Base-by-base conservation (phyloP, 306 rosid genomes). In the Coriaria nepalensis region DNA sequence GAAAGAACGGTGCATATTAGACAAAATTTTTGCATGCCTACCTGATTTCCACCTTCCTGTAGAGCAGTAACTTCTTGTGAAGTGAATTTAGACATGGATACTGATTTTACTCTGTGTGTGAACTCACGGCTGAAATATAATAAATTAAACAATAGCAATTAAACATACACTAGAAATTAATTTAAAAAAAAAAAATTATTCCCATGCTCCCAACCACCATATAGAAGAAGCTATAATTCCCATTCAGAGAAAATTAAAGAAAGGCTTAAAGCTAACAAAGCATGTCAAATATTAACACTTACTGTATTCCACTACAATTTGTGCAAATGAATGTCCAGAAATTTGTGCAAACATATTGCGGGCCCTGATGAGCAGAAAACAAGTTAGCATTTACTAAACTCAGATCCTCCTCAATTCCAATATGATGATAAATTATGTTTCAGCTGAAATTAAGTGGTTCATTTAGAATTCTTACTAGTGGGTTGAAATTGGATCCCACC, bases 321-420 rank as follows among this genome's bases (percentile, higher is more conserved):
- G 85, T 85, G 85, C 95, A 90, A 67, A 90, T 76, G 77, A 90
- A 90, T 7, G 94, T 85, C 95, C 94, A 90, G 78, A 81, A 90
- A 73, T 81, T 81, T 15, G 94, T 85, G 87, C 95, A 90, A 20
- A 85, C 98, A 78, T 90, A 90, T 60, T 85, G 98, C 11, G 98
- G 98, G 49, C 98, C 98, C 98, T 90, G 92, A 57, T 47, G 38
- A 49, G 49, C 13, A 62, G 33, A 56, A 46, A 57, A 63, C 9
- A 59, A 52, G 52, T 45, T 46, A 57, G 57, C 29, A 69, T 38
- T 52, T 20, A 20, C 29, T 20, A 20, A 20, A 3, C 29, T 20
- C 29, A 20, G 29, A 20, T 20, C 29, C 1, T 20, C 29, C 29
- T 20, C 29, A 20, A 20, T 20, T 20, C 3, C 29, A 20, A 20